Evolutionary conservation across 2,329 filamentous ascomycete genomes (phyloP).

Genomic region (Cordyceps fumosorosea): DNA sequence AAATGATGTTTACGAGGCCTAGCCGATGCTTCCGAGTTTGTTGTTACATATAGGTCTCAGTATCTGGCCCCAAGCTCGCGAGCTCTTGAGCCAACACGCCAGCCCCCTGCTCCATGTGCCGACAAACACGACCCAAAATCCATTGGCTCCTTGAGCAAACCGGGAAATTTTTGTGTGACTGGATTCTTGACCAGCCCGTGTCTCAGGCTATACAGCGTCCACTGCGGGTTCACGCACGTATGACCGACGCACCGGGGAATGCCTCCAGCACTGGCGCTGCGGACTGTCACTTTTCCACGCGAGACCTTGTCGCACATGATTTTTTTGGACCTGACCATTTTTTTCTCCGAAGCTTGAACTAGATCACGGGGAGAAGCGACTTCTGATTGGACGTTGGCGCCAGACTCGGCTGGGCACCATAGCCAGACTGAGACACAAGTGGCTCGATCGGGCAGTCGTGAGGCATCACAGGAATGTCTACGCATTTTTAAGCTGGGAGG

Average conservation of each 20-base stretch:
- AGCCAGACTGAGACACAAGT: slow-evolving; percentile 4
- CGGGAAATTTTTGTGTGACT: neutral
- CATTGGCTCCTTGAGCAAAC: neutral
- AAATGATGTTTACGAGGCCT: neutral
- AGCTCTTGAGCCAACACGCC: neutral
- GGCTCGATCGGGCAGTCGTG: neutral
- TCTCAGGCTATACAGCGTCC: neutral
- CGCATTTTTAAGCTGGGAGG: slow-evolving; percentile 1
- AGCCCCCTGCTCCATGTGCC: neutral
- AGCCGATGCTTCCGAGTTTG: neutral
- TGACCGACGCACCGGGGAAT: neutral
- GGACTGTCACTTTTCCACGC: slow-evolving; percentile 1
- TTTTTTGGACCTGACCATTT: neutral
- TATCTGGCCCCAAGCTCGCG: too few species aligned
- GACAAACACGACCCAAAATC: neutral
- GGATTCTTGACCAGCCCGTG: neutral
- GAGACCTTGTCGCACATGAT: slow-evolving; percentile 4
- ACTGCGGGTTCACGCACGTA: neutral
- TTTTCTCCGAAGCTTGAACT: neutral
- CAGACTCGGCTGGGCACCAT: neutral
- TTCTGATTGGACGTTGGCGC: neutral
- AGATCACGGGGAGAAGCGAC: neutral
- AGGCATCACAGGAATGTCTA: slow-evolving; percentile 8
- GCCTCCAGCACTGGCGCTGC: neutral
- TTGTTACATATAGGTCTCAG: neutral